Evolutionary conservation across 768 basidiomycete species (phyloP), one percentile per base, ranked within the genome.

Genomic region (Boletus patriciae): DNA sequence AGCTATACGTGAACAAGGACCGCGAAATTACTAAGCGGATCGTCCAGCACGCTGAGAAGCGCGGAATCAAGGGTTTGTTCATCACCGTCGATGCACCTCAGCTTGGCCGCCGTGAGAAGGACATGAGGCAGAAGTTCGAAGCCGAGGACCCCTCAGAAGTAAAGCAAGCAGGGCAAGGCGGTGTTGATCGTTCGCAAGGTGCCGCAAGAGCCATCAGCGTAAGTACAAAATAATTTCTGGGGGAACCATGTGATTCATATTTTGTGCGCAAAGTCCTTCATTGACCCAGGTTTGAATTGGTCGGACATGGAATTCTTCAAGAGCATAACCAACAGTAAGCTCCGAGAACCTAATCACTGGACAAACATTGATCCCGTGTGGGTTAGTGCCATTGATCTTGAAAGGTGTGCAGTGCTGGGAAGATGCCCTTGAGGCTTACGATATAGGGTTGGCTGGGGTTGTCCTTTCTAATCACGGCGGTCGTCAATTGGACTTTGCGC

Each of bases 71-170:
- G 70, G 96, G 82, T 4, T 77, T 98, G 13, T 98, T 98, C 73
- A 97, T 98, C 70, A 98, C 96, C 0, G 96, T 98, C 27, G 96
- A 98, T 74, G 96, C 96, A 0, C 96, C 96, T 7, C 94, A 97
- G 63, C 85, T 98, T 11, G 96, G 96, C 43, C 83, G 94, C 13
- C 82, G 95, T 57, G 94, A 96, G 71, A 94, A 95, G 57, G 96
- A 98, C 67, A 98, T 98, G 94, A 81, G 96, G 25, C 90, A 90
- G 85, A 96, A 94, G 69, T 98, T 98, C 58, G 92, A 90, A 38
- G 93, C 89, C 3, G 88, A 87, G 38, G 72, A 73, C 33, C 72
- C 72, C 8, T 73, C 72, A n/a, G 70, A 73, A 42, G 70, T 72
- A 21, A 68, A 60, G n/a, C 82, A 82, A 67, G 75, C 74, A n/a